Percentiles rank a stretch among this genome's conserved stretches.
phyloP scores from a whole-genome alignment of 352 stramenopile genomes.

The Pythium brachiatum region DNA sequence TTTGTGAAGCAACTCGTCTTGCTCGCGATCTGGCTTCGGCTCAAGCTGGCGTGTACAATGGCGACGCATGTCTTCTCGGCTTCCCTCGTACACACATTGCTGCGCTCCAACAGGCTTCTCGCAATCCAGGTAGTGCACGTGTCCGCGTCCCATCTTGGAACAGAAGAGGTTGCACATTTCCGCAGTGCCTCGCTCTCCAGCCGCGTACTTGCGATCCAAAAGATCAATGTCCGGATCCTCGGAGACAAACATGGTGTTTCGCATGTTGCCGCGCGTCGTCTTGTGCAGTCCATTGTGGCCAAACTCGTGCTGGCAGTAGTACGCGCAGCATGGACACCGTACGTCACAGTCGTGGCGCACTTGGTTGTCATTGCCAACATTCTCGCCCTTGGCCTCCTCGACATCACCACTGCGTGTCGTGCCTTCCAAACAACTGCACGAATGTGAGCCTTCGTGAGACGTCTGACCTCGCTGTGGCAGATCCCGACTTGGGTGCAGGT shows the following conservation, averaged over 20 bases:
- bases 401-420: too few relatives aligned
- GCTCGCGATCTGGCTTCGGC: constrained; percentile 44
- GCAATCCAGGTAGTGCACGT: constrained; percentile 76
- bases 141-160: constrained; percentile 72
- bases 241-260: constrained; percentile 69
- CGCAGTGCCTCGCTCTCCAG: constrained; percentile 57
- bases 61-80: constrained; percentile 45
- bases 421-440: too few relatives aligned
- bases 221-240: constrained; percentile 63
- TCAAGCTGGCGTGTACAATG: constrained; percentile 62
- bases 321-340: constrained; percentile 70
- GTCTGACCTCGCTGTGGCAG: constrained; percentile 67
- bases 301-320: constrained; percentile 66
- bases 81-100: constrained; percentile 54
- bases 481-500: constrained; percentile 58
- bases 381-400: neutral
- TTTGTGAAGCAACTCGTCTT: constrained; percentile 73
- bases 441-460: constrained; percentile 41
- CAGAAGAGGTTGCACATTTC: constrained; percentile 85
- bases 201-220: constrained; percentile 65
- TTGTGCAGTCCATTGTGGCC: constrained; percentile 50
- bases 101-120: constrained; percentile 31
- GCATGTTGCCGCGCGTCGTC: constrained; percentile 80
- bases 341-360: constrained; percentile 66
- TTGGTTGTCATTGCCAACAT: neutral